Percentiles rank a stretch among this genome's conserved stretches.
Conservation (phyloP, 768 basidiomycete species). For the Xerocomellus chrysenteron region DNA sequence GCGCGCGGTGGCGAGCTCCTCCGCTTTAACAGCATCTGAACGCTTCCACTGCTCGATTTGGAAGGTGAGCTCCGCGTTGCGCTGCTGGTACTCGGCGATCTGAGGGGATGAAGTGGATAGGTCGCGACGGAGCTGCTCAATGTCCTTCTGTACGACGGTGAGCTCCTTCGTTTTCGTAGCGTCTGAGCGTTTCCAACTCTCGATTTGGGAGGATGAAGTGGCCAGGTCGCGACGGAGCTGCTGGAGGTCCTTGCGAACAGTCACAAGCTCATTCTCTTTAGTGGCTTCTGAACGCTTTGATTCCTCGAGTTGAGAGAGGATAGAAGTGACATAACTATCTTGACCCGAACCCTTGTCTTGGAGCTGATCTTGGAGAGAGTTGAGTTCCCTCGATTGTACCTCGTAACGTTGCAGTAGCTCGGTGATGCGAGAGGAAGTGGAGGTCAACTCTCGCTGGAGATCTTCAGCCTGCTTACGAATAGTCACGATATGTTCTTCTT, state of each 20-base stretch:
- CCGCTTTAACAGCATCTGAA: neutral
- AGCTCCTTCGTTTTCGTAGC: no score
- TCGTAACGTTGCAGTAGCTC: neutral
- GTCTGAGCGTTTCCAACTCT: neutral
- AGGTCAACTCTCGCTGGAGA: neutral
- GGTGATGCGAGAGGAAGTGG: no score
- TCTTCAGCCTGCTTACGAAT: neutral
- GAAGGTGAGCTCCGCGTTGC: neutral
- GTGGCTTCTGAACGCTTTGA: neutral
- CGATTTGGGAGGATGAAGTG: neutral
- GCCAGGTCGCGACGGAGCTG: slow-evolving; percentile 2
- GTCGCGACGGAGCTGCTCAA: no score
- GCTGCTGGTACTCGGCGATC: neutral
- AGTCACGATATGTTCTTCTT: neutral
- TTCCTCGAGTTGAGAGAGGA: neutral
- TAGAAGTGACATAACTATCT: neutral
- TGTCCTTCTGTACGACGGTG: no score
- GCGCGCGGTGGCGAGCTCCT: neutral
- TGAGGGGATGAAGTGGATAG: no score
- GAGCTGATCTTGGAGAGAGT: neutral
- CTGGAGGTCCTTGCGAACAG: neutral
- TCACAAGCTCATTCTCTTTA: neutral
- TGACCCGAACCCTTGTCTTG: neutral
- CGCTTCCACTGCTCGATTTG: neutral
- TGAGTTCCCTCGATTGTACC: neutral